phyloP scores from a whole-genome alignment of 2,329 filamentous ascomycete genomes.

The Acephala macrosclerotiorum region DNA sequence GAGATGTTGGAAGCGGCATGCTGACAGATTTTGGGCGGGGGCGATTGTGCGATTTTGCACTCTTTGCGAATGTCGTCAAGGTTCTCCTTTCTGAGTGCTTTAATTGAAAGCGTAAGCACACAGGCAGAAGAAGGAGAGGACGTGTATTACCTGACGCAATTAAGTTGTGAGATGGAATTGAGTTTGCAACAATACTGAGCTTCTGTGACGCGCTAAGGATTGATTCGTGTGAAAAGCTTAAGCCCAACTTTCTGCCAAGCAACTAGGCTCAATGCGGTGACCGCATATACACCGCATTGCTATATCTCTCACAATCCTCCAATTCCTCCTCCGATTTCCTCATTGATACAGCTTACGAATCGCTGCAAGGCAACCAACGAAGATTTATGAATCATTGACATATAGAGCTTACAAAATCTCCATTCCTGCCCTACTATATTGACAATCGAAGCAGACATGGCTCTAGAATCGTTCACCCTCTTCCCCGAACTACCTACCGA shows the following conservation, averaged over 20 bases:
- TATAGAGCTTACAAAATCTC: not conserved
- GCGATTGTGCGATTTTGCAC: not conserved
- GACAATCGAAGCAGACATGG: not conserved
- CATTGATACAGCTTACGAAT: not conserved
- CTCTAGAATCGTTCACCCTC: conserved; percentile 28
- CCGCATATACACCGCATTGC: not conserved
- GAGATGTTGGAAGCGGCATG: not conserved
- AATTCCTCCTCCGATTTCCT: not conserved
- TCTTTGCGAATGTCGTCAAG: not conserved
- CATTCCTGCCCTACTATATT: not conserved
- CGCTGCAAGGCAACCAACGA: not conserved
- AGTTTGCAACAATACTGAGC: too few species aligned
- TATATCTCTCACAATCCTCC: not conserved
- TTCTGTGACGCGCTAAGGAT: too few species aligned
- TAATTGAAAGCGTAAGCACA: not conserved
- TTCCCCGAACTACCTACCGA: conserved; percentile 36
- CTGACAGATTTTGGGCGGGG: not conserved
- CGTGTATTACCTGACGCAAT: not conserved
- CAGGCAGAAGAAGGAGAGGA: not conserved
- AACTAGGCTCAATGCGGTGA: not conserved
- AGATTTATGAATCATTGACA: not conserved
- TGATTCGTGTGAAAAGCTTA: not conserved
- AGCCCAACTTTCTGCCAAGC: not conserved
- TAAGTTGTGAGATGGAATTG: not conserved
- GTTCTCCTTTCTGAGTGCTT: not conserved